These are phyloP conservation scores for Entomophthora muscae DNA, from an alignment of 371 early-diverging fungal species.

Conservation along the genomic window DNA sequence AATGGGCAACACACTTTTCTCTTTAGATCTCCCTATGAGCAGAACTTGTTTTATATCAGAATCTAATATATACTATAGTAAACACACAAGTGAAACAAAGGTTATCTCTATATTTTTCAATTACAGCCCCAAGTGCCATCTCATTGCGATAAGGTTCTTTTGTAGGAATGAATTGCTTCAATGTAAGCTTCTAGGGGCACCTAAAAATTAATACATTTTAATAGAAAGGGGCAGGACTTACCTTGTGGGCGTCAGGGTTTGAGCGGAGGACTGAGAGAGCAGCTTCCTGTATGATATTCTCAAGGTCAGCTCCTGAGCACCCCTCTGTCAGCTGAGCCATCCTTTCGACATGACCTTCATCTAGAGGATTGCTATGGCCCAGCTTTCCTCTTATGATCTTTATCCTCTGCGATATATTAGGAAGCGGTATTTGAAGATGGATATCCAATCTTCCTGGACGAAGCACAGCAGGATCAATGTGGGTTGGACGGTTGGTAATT, in stretches of 20 bases:
- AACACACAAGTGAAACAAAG: too few species aligned
- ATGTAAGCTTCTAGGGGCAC: too few species aligned
- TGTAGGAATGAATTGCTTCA: too few species aligned
- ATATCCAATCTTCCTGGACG: constrained; percentile 96
- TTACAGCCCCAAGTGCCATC: too few species aligned
- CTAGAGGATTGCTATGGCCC: background rate
- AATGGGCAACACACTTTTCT: too few species aligned
- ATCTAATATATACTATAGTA: too few species aligned
- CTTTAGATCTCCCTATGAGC: too few species aligned
- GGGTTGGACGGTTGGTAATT: constrained; percentile 46
- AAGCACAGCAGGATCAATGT: constrained; percentile 87
- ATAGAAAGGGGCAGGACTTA: too few species aligned
- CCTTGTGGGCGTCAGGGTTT: background rate
- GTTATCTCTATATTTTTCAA: too few species aligned
- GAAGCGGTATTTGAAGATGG: constrained; percentile 40
- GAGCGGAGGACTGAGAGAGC: background rate
- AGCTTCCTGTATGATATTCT: background rate
- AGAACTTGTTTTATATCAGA: too few species aligned
- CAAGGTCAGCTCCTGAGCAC: background rate
- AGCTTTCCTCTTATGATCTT: background rate
- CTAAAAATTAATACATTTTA: too few species aligned
- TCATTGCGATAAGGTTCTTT: too few species aligned
- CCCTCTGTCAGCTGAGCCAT: background rate
- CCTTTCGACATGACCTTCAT: background rate
- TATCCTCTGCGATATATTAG: constrained; percentile 52